Conservation (phyloP, 75 land plant genomes). For the Isoetes taiwanensis region DNA sequence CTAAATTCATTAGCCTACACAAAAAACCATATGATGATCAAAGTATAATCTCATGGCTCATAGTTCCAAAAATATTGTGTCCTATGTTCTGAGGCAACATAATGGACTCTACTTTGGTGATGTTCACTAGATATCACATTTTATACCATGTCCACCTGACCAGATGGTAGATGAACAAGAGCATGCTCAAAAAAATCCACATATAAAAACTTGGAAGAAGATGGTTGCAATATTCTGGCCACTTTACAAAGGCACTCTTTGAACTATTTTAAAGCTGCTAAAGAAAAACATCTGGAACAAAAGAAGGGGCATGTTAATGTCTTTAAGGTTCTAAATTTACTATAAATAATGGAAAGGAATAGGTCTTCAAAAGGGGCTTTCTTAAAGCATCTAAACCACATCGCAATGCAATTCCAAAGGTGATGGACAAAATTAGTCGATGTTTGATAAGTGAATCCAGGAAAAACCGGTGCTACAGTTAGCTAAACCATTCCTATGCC, state of each 20-base stretch:
- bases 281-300: constrained; percentile 79
- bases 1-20: too few species aligned
- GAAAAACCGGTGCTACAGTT: background rate
- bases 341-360: background rate
- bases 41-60: too few species aligned
- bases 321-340: background rate
- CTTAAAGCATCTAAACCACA: constrained; percentile 74
- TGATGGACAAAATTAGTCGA: constrained; percentile 64
- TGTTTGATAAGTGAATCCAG: too few species aligned
- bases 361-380: constrained; percentile 72
- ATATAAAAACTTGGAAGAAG: constrained; percentile 75
- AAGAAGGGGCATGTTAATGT: background rate
- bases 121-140: too few species aligned
- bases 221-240: constrained; percentile 98
- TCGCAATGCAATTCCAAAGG: constrained; percentile 77
- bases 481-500: too few species aligned
- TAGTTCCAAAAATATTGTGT: too few species aligned
- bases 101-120: too few species aligned
- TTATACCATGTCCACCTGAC: background rate
- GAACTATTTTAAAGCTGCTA: constrained; percentile 81
- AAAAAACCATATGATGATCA: too few species aligned
- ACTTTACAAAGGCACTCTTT: constrained; percentile 69
- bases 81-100: too few species aligned
- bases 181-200: constrained; percentile 64
- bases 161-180: constrained; percentile 37